These are phyloP conservation scores for Lichina pygmaea DNA, from an alignment of 495 filamentous ascomycete genomes.

Conservation along the genomic window DNA sequence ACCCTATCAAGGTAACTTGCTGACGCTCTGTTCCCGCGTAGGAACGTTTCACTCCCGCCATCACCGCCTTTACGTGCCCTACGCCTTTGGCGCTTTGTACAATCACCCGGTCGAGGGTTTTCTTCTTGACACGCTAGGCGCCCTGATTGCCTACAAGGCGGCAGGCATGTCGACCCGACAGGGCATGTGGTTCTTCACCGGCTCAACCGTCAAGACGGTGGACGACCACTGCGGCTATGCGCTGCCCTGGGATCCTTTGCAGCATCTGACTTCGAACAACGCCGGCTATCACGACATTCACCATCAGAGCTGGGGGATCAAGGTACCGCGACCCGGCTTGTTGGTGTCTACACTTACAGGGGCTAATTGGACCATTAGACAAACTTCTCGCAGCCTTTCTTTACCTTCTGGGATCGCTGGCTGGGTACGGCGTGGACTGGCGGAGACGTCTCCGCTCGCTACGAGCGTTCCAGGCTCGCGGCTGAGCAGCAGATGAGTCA, in stretches of 20 bases:
- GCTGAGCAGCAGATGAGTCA: background rate
- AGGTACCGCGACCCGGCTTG: constrained; percentile 16
- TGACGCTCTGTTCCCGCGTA: constrained; percentile 9
- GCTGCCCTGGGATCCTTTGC: constrained; percentile 86
- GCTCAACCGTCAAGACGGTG: constrained; percentile 77
- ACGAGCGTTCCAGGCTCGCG: constrained; percentile 11
- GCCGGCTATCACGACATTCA: constrained; percentile 92
- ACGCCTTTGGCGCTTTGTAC: constrained; percentile 90
- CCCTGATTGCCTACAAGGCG: constrained; percentile 53
- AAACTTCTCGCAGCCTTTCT: constrained; percentile 56
- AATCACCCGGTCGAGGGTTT: constrained; percentile 89
- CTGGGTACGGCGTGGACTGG: constrained; percentile 52
- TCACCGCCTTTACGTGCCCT: constrained; percentile 88
- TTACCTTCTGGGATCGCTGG: constrained; percentile 58
- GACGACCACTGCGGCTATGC: constrained; percentile 92
- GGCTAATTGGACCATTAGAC: constrained; percentile 8
- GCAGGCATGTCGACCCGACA: constrained; percentile 53
- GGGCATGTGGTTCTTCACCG: constrained; percentile 61
- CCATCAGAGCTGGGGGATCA: constrained; percentile 98
- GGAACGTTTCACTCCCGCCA: constrained; percentile 80
- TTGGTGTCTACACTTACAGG: background rate
- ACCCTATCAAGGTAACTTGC: background rate
- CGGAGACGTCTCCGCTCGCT: constrained; percentile 22
- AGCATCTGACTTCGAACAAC: constrained; percentile 77
- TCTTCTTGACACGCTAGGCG: constrained; percentile 69